A percentile compares a stretch with the other conserved stretches of the same genome.
Evolutionary conservation across 2,329 filamentous ascomycete species (phyloP).

Genomic region (Aureobasidium pullulans): DNA sequence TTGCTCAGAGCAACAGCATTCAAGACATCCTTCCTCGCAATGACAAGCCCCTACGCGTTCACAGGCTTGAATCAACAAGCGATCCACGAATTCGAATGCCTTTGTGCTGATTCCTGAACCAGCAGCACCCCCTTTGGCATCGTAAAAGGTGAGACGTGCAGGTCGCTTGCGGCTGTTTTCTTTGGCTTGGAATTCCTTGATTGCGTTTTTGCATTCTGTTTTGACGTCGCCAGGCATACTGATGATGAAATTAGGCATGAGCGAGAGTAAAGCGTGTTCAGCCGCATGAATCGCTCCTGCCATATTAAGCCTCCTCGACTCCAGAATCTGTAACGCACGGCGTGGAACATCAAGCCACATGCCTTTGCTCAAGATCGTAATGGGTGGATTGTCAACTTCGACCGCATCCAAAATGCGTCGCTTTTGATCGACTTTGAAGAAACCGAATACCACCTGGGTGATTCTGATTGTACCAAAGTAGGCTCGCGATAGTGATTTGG

Average conservation of each 20-base stretch:
- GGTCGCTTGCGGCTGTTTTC: conserved; percentile 71
- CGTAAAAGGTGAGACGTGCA: conserved; percentile 86
- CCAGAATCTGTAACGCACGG: conserved; percentile 68
- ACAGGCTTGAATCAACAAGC: conserved; percentile 68
- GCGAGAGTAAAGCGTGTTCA: conserved; percentile 78
- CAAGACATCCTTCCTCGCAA: conserved; percentile 75
- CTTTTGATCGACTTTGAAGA: conserved; percentile 90
- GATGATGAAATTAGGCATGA: conserved; percentile 87
- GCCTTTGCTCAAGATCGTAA: conserved; percentile 75
- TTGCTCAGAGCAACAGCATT: conserved; percentile 78
- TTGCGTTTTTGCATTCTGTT: conserved; percentile 84
- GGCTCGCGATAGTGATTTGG: conserved; percentile 56
- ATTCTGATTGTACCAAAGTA: conserved; percentile 85
- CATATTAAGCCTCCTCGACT: conserved; percentile 64
- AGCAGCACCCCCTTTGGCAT: conserved; percentile 78
- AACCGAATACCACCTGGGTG: conserved; percentile 83
- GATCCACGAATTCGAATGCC: conserved; percentile 85
- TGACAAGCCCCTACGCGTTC: conserved; percentile 67
- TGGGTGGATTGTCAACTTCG: conserved; percentile 85
- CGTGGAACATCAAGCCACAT: conserved; percentile 94
- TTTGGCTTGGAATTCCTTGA: conserved; percentile 75
- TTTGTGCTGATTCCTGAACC: conserved; percentile 85
- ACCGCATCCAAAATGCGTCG: conserved; percentile 84
- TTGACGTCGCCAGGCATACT: conserved; percentile 84
- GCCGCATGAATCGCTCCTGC: conserved; percentile 90